phyloP scores from a whole-genome alignment of 2,329 filamentous ascomycete genomes.

The Ophiosphaerella korrae region DNA sequence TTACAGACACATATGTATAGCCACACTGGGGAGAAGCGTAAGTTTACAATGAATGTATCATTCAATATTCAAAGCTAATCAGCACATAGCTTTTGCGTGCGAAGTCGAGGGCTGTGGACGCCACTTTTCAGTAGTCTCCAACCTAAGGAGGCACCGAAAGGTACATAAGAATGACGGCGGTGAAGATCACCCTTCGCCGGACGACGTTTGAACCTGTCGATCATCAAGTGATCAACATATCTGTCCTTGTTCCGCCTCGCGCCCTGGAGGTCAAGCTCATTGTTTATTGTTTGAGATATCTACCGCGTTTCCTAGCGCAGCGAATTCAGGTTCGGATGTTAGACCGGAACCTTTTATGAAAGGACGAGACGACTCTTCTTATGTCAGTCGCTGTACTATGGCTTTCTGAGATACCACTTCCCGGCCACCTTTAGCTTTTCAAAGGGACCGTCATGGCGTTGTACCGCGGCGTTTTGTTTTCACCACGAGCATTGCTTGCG shows the following conservation, averaged over 20 bases:
- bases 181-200: slow-evolving; percentile 54
- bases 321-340: slow-evolving; percentile 28
- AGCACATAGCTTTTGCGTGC: slow-evolving; percentile 78
- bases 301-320: slow-evolving; percentile 36
- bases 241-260: slow-evolving; percentile 8
- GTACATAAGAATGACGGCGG: slow-evolving; percentile 80
- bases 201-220: slow-evolving; percentile 48
- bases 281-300: slow-evolving; percentile 44
- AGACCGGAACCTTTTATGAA: slow-evolving; percentile 28
- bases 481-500: slow-evolving; percentile 33
- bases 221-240: slow-evolving; percentile 28
- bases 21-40: slow-evolving; percentile 97
- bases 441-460: slow-evolving; percentile 25
- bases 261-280: slow-evolving; percentile 20
- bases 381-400: slow-evolving; percentile 35
- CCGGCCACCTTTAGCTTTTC: slow-evolving; percentile 4
- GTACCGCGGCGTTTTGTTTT: slow-evolving; percentile 24
- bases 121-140: slow-evolving; percentile 96
- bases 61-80: slow-evolving; percentile 9
- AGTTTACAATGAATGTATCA: slow-evolving; percentile 49
- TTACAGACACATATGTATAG: slow-evolving; percentile 98
- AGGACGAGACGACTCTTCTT: slow-evolving; percentile 39
- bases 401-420: slow-evolving; percentile 33
- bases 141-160: slow-evolving; percentile 91
- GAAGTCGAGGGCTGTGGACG: slow-evolving; percentile 94